These are phyloP conservation scores for Populus davidiana DNA, from an alignment of 345 rosid genomes.

Conservation along the genomic window DNA sequence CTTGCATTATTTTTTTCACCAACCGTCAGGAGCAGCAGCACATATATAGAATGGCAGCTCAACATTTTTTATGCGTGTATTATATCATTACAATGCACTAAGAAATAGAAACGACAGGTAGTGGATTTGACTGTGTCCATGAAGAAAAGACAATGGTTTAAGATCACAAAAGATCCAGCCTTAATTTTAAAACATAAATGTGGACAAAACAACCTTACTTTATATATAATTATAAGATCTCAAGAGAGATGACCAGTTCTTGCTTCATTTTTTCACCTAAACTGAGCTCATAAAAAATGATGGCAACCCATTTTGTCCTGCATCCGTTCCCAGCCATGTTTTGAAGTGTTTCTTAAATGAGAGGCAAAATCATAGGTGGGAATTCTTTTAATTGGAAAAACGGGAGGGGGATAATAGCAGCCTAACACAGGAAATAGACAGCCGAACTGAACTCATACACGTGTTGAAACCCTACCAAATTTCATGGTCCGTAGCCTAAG, in stretches of 20 bases:
- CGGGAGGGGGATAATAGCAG: conserved; percentile 35
- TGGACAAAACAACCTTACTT: conserved; percentile 12
- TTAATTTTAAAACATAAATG: background rate
- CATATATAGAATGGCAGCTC: background rate
- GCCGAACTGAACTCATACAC: conserved; percentile 38
- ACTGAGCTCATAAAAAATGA: conserved; percentile 29
- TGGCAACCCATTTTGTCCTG: conserved; percentile 23
- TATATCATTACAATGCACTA: background rate
- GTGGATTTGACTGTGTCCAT: background rate
- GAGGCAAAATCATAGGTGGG: conserved; percentile 43
- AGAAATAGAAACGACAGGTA: background rate
- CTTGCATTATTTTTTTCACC: background rate
- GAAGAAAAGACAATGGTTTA: conserved; percentile 11
- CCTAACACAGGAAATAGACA: conserved; percentile 60
- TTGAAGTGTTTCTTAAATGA: conserved; percentile 52
- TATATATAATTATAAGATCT: conserved; percentile 25
- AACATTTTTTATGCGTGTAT: background rate
- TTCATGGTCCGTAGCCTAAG: conserved; percentile 5
- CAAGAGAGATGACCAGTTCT: conserved; percentile 13
- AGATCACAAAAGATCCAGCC: conserved; percentile 10
- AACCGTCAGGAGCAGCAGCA: background rate
- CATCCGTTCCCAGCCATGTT: conserved; percentile 15
- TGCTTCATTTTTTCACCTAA: conserved; percentile 24
- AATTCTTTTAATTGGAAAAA: conserved; percentile 8
- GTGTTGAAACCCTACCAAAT: conserved; percentile 22